These are phyloP conservation scores for Arxiozyma bovina DNA, from an alignment of 1,139 yeast species.

Conservation along the genomic window DNA sequence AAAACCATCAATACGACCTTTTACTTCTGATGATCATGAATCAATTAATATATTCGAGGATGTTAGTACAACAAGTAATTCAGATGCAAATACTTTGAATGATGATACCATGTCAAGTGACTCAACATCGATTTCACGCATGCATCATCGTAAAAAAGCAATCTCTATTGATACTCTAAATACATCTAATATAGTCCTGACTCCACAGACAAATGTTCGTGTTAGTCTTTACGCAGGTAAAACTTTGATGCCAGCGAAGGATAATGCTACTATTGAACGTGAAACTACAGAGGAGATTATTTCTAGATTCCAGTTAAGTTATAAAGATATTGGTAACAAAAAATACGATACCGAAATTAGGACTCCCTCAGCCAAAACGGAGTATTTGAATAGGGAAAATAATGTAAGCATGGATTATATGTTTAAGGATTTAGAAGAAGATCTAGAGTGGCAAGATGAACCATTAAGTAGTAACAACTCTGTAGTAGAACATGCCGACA, in stretches of 20 bases:
- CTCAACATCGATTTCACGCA: constrained; percentile 13
- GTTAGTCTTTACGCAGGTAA: constrained; percentile 28
- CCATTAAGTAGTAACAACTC: not conserved
- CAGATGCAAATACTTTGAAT: constrained; percentile 7
- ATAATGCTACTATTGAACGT: constrained; percentile 16
- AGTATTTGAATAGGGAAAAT: not conserved
- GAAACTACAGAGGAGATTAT: constrained; percentile 31
- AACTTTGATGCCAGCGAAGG: constrained; percentile 8
- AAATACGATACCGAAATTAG: not conserved
- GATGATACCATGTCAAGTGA: constrained; percentile 1
- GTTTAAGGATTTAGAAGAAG: constrained; percentile 31
- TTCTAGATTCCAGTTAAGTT: constrained; percentile 21
- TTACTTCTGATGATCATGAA: not conserved
- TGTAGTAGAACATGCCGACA: not conserved
- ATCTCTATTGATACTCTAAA: constrained; percentile 29
- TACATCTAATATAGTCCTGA: constrained; percentile 20
- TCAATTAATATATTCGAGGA: constrained; percentile 27
- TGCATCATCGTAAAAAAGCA: constrained; percentile 25
- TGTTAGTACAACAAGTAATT: constrained; percentile 19
- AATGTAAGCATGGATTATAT: constrained; percentile 20
- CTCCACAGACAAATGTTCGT: constrained; percentile 28
- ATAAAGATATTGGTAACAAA: not conserved
- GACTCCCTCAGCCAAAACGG: constrained; percentile 10
- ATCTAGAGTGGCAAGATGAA: constrained; percentile 9
- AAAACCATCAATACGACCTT: not conserved